phyloP scores from a whole-genome alignment of 345 rosid genomes.

The Euphorbia tirucalli region DNA sequence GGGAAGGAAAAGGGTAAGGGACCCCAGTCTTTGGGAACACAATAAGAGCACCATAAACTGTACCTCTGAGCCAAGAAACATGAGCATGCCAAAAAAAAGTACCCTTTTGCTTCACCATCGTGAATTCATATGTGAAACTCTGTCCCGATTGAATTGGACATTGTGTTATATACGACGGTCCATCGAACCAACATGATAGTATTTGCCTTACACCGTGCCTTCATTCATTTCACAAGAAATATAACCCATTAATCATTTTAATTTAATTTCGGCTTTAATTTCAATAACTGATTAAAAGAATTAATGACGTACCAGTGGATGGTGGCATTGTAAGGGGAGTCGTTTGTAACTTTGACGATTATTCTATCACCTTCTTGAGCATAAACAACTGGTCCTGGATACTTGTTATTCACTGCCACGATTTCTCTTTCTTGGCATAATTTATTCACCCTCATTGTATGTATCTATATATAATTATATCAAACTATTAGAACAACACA shows the following conservation, averaged over 20 bases:
- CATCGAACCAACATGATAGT: constrained; percentile 84
- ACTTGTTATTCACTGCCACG: constrained; percentile 61
- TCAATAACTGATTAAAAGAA: too few species aligned
- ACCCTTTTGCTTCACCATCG: constrained; percentile 65
- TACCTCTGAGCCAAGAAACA: constrained; percentile 81
- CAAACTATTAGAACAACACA: too few species aligned
- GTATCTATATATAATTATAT: constrained; percentile 46
- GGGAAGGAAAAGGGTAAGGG: constrained; percentile 68
- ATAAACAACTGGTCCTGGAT: constrained; percentile 70
- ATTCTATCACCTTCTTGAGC: constrained; percentile 76
- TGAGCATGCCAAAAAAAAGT: constrained; percentile 88
- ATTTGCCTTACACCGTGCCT: constrained; percentile 92
- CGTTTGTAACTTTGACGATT: constrained; percentile 61
- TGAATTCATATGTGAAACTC: constrained; percentile 69
- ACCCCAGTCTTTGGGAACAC: constrained; percentile 64
- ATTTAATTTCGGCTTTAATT: too few species aligned
- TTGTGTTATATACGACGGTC: constrained; percentile 86
- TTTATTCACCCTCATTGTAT: constrained; percentile 52
- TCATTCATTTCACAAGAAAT: neutral
- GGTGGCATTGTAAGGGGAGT: constrained; percentile 70
- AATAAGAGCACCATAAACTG: constrained; percentile 69
- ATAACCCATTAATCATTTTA: neutral
- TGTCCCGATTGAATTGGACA: constrained; percentile 80
- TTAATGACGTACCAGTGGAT: constrained; percentile 97
- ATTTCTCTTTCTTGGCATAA: constrained; percentile 63